These are phyloP conservation scores for Aureobasidium zeae DNA, from an alignment of 2,329 filamentous ascomycete genomes.

Conservation along the genomic window DNA sequence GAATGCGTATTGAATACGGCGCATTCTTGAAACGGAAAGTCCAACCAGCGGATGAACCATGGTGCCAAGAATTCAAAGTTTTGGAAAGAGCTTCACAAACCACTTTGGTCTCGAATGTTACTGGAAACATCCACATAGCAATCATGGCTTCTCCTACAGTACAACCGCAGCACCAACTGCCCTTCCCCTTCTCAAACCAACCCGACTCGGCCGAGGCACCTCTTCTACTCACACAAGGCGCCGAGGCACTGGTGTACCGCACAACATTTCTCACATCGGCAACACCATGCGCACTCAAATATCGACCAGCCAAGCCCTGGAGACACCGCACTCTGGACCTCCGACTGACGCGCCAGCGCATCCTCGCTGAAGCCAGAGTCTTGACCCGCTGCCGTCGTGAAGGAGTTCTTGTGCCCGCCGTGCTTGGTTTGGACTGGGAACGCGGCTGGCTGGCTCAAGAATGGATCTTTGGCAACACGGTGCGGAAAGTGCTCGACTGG, in stretches of 20 bases:
- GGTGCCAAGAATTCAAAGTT: too few species aligned
- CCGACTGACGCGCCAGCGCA: constrained; percentile 75
- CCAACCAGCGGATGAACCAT: too few species aligned
- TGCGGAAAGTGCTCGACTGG: constrained; percentile 59
- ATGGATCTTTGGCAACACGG: constrained; percentile 67
- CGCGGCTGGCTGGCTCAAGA: constrained; percentile 68
- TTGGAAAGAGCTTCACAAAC: too few species aligned
- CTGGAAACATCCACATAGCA: too few species aligned
- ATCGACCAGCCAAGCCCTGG: constrained; percentile 85
- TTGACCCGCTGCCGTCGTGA: constrained; percentile 69
- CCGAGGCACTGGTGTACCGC: constrained; percentile 88
- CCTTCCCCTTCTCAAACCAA: constrained; percentile 55
- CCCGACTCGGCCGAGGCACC: constrained; percentile 34
- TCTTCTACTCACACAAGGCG: constrained; percentile 83
- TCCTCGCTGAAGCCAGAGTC: constrained; percentile 81
- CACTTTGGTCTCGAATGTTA: too few species aligned
- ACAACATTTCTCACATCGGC: constrained; percentile 65
- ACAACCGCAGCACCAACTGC: constrained; percentile 33
- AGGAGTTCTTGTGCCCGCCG: constrained; percentile 70
- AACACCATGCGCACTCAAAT: constrained; percentile 72
- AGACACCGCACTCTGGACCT: constrained; percentile 82
- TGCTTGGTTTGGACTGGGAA: constrained; percentile 61
- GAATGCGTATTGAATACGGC: too few species aligned
- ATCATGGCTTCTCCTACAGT: neutral
- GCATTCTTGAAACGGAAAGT: too few species aligned